Base-by-base conservation (phyloP, 768 basidiomycete genomes). In the Lactarius pseudohatsudake region DNA sequence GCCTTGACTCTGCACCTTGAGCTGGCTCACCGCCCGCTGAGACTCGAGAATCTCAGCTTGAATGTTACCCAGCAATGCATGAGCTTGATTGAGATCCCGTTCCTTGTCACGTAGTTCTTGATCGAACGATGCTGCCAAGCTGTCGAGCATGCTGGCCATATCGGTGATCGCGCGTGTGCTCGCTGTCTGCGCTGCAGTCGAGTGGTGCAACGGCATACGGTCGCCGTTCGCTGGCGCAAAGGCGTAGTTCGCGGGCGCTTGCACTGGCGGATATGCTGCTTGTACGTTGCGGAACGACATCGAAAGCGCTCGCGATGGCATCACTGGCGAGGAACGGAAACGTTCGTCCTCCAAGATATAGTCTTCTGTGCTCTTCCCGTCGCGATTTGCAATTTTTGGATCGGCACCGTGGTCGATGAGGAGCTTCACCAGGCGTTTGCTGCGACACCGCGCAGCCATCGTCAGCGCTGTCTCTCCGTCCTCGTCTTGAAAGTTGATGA, bases 401-500 rank as follows among this genome's bases (percentile, higher is more conserved):
- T 98, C 92, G 0, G 94, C 97, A 8, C 94, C 95, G 72, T 98
- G 91, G 76, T 99, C 96, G 66, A 99, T 90, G 60, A 99, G 85
- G 41, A 96, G 83, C 75, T 96, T 97, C 71, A 98, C 95, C 5
- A 99, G 84, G 16, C 96, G 90, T 77, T 97, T 96, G 77, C 92
- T 95, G 64, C 97, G 81, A 74, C 96, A 98, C 53, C 97, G 85
- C 16, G 97, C 96, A 22, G 97, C 96, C 82, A 99, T 86, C 4
- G 97, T 98, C 67, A 99, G 78, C 13, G 97, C 94, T 8, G 97
- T 98, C 79, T 99, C 97, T 41, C 96, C 96, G 70, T 99, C 97
- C 75, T 98, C 95, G 75, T 98, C 96, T 75, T 97, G 97, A 76
- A 98, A 98, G 74, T 99, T 99, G 77, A 99, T 94, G 57, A 99